Percentiles rank a stretch among this genome's conserved stretches.
These are phyloP conservation scores for Diplogelasinospora grovesii DNA, from an alignment of 495 filamentous ascomycete genomes.

Conservation along the genomic window DNA sequence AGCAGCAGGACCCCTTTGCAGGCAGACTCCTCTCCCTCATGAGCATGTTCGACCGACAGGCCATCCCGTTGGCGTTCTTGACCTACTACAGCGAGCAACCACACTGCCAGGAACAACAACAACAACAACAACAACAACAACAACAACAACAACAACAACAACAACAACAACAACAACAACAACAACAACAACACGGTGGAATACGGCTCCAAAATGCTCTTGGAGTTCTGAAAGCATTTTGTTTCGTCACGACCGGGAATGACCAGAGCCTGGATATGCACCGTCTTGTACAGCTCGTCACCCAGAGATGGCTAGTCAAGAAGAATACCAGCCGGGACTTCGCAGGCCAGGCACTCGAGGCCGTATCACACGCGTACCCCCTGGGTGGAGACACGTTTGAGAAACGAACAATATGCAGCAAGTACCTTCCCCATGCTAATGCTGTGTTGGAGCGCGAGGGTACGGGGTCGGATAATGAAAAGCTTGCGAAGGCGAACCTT, in stretches of 20 bases:
- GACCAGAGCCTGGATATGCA: conserved; percentile 31
- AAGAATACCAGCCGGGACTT: too few relatives aligned
- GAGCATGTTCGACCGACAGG: conserved; percentile 34
- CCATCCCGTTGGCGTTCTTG: conserved; percentile 34
- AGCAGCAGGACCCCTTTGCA: conserved; percentile 26
- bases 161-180: too few relatives aligned
- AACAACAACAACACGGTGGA: neutral
- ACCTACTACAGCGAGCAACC: conserved; percentile 10
- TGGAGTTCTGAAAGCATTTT: conserved; percentile 35
- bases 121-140: too few relatives aligned
- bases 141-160: too few relatives aligned
- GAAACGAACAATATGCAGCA: conserved; percentile 29
- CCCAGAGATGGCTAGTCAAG: conserved; percentile 35
- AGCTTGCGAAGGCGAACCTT: too few relatives aligned
- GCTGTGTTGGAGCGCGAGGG: conserved; percentile 13
- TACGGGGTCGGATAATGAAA: too few relatives aligned
- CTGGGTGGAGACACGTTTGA: conserved; percentile 19
- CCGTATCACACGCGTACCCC: conserved; percentile 30
- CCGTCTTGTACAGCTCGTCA: conserved; percentile 40
- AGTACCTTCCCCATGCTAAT: conserved; percentile 33
- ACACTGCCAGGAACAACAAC: too few relatives aligned
- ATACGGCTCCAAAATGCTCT: conserved; percentile 29
- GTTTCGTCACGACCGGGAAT: conserved; percentile 25
- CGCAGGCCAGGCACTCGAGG: too few relatives aligned
- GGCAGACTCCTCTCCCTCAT: conserved; percentile 40